Percentiles rank a stretch among this genome's conserved stretches.
These are phyloP conservation scores for Cutaneotrichosporon dermatis DNA, from an alignment of 1,284 basidiomycete species.

Conservation along the genomic window DNA sequence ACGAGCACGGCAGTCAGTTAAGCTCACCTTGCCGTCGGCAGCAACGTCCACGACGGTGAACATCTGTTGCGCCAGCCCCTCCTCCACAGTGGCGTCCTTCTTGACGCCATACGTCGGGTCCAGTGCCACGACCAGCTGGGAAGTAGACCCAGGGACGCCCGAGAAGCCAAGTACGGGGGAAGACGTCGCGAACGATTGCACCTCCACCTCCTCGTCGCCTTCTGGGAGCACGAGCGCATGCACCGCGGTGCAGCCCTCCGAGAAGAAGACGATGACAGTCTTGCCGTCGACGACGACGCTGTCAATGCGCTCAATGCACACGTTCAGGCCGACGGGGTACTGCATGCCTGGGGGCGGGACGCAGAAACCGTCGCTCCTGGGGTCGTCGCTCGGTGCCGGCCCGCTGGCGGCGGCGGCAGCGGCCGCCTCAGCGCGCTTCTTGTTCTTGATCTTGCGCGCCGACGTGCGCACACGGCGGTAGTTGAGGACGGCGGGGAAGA, in stretches of 20 bases:
- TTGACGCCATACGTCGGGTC: constrained; percentile 38
- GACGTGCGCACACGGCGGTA: constrained; percentile 56
- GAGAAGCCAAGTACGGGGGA: constrained; percentile 44
- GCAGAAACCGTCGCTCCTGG: constrained; percentile 32
- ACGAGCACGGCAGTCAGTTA: not conserved
- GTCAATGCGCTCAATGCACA: constrained; percentile 43
- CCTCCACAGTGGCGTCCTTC: constrained; percentile 19
- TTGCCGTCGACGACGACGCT: constrained; percentile 24
- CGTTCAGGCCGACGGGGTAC: constrained; percentile 42
- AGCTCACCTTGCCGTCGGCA: constrained; percentile 20
- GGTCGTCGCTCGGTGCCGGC: constrained; percentile 13
- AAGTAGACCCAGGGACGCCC: constrained; percentile 18
- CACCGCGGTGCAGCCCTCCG: constrained; percentile 44
- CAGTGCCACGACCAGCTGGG: constrained; percentile 36
- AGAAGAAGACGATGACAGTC: constrained; percentile 42
- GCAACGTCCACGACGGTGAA: constrained; percentile 16
- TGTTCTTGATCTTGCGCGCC: constrained; percentile 31
- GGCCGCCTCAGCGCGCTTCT: constrained; percentile 18
- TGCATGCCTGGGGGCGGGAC: constrained; percentile 36
- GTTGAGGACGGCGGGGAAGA: constrained; percentile 59
- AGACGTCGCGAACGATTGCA: constrained; percentile 31
- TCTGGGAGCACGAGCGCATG: constrained; percentile 35
- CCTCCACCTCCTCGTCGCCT: constrained; percentile 8
- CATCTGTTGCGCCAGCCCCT: not conserved
- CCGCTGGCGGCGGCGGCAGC: constrained; percentile 21